Percentiles rank a stretch among this genome's conserved stretches.
These are phyloP conservation scores for Penicillium polonicum DNA, from an alignment of 2,329 filamentous ascomycete genomes.

Conservation along the genomic window DNA sequence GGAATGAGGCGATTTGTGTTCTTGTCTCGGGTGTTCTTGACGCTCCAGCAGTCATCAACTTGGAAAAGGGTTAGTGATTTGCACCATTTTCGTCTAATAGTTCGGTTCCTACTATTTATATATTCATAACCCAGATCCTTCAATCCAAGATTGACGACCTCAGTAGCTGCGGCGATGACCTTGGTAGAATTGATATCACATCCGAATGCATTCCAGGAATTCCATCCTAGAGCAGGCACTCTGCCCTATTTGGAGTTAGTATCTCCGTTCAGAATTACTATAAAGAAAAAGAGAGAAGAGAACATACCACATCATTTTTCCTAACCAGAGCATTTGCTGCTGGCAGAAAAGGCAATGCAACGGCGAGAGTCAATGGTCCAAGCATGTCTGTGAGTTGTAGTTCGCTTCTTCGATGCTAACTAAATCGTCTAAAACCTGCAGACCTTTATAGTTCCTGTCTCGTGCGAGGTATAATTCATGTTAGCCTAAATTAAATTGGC, in stretches of 20 bases:
- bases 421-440: background rate
- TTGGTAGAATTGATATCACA: constrained; percentile 50
- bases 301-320: constrained; percentile 30
- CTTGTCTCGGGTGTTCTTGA: constrained; percentile 45
- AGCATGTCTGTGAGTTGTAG: constrained; percentile 7
- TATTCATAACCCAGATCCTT: constrained; percentile 53
- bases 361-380: constrained; percentile 6
- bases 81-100: constrained; percentile 39
- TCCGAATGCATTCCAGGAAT: constrained; percentile 49
- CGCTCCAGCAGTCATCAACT: constrained; percentile 63
- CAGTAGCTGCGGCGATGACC: constrained; percentile 48
- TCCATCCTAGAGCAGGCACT: constrained; percentile 44
- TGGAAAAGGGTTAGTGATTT: background rate
- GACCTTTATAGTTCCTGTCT: background rate
- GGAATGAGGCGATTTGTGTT: constrained; percentile 47
- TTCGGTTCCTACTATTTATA: constrained; percentile 47
- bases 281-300: background rate
- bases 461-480: background rate
- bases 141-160: constrained; percentile 48
- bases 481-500: background rate
- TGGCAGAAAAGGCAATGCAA: constrained; percentile 20
- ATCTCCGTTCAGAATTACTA: background rate
- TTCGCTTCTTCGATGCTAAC: background rate
- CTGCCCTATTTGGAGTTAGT: constrained; percentile 21
- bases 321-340: constrained; percentile 26